These are phyloP conservation scores for Spongospora subterranea DNA, from an alignment of 208 protist genomes.

Conservation along the genomic window DNA sequence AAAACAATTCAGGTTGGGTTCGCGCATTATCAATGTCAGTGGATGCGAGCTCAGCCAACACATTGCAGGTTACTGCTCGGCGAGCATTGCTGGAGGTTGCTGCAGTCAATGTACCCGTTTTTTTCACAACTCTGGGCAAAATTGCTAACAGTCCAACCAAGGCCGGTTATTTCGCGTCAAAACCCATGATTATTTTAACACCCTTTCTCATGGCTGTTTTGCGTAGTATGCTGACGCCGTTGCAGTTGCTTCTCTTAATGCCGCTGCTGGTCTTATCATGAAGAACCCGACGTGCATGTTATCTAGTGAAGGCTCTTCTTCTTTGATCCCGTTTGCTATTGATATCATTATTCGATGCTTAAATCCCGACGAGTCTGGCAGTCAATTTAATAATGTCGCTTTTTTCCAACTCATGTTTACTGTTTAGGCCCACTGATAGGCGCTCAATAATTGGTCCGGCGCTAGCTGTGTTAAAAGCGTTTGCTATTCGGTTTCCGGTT, in stretches of 20 bases:
- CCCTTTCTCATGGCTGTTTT: neutral
- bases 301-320: neutral
- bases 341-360: neutral
- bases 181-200: neutral
- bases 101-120: neutral
- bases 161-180: neutral
- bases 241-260: neutral
- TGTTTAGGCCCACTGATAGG: neutral
- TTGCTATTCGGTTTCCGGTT: neutral
- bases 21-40: neutral
- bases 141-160: neutral
- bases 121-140: neutral
- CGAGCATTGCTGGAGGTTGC: conserved; percentile 6
- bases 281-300: conserved; percentile 6
- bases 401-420: neutral
- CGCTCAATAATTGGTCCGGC: neutral
- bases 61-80: neutral
- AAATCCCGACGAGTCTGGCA: neutral
- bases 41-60: neutral
- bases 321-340: neutral
- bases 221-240: neutral
- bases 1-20: neutral
- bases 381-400: neutral
- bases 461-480: neutral
- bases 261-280: neutral